Evolutionary conservation across 2,329 filamentous ascomycete species (phyloP).

Genomic region (Colletotrichum falcatum): DNA sequence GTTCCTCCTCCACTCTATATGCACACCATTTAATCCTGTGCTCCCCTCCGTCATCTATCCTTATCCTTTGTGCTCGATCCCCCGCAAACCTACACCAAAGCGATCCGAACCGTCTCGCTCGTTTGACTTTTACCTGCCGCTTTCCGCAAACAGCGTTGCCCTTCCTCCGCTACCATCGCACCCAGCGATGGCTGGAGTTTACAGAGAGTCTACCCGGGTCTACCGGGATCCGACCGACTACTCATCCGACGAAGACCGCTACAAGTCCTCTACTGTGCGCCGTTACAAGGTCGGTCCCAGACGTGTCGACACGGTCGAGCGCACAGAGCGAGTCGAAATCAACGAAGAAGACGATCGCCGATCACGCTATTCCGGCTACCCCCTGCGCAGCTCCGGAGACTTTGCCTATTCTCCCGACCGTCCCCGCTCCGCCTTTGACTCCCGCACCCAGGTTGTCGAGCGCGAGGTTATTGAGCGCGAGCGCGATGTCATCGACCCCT

Average conservation of each 20-base stretch:
- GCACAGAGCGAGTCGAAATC: slow-evolving; percentile 54
- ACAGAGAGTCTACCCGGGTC: slow-evolving; percentile 49
- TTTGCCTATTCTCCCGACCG: slow-evolving; percentile 59
- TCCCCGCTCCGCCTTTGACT: slow-evolving; percentile 64
- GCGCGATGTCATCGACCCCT: slow-evolving; percentile 42
- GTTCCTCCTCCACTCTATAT: slow-evolving; percentile 19
- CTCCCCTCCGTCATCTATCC: slow-evolving; percentile 36
- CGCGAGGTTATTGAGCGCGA: slow-evolving; percentile 45
- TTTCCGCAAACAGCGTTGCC: slow-evolving; percentile 30
- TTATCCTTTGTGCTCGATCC: slow-evolving; percentile 31
- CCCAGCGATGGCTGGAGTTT: slow-evolving; percentile 44
- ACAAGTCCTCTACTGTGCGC: slow-evolving; percentile 61
- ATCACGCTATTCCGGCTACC: slow-evolving; percentile 55
- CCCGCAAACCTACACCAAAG: slow-evolving; percentile 23
- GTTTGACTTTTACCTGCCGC: slow-evolving; percentile 24
- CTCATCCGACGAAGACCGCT: slow-evolving; percentile 59
- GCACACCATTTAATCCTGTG: slow-evolving; percentile 27
- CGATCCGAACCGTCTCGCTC: slow-evolving; percentile 15
- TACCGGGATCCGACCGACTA: slow-evolving; percentile 50
- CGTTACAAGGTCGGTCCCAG: slow-evolving; percentile 64
- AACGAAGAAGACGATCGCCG: slow-evolving; percentile 61
- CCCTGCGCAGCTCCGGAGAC: slow-evolving; percentile 55
- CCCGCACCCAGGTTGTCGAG: slow-evolving; percentile 46
- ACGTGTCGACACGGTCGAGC: slow-evolving; percentile 56
- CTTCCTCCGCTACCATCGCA: slow-evolving; percentile 26